These are phyloP conservation scores for Chaetomiaceae sp. DNA, from an alignment of 2,329 filamentous ascomycete species.

Conservation along the genomic window DNA sequence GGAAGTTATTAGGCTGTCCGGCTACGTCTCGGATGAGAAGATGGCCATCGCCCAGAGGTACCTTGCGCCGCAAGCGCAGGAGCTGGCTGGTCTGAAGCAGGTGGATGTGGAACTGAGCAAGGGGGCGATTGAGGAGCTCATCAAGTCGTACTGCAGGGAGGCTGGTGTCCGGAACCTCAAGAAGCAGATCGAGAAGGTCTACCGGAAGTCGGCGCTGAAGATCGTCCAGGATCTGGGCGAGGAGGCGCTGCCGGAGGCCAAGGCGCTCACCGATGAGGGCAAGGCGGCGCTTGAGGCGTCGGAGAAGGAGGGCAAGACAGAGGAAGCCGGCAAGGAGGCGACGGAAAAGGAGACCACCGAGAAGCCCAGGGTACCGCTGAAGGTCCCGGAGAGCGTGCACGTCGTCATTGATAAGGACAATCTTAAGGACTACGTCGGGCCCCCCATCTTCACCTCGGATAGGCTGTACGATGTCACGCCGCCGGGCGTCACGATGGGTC, in stretches of 20 bases:
- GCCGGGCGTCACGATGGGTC: conserved; percentile 91
- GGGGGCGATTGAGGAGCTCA: conserved; percentile 89
- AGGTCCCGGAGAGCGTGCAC: conserved; percentile 82
- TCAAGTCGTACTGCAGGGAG: conserved; percentile 97
- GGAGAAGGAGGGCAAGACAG: conserved; percentile 43
- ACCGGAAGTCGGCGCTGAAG: conserved; percentile 93
- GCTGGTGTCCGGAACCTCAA: conserved; percentile 96
- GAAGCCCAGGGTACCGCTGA: conserved; percentile 67
- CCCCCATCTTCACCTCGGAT: conserved; percentile 92
- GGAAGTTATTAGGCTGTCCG: conserved; percentile 94
- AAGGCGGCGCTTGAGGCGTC: conserved; percentile 70
- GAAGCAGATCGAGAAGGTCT: conserved; percentile 99
- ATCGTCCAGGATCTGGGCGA: conserved; percentile 94
- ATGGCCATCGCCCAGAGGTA: conserved; percentile 96
- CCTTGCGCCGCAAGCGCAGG: conserved; percentile 88
- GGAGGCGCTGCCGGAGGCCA: conserved; percentile 71
- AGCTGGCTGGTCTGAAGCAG: conserved; percentile 82
- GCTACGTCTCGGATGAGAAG: conserved; percentile 97
- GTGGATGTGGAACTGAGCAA: conserved; percentile 84
- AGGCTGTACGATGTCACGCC: conserved; percentile 91
- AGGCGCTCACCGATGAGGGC: conserved; percentile 79
- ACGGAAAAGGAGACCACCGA: conserved; percentile 63
- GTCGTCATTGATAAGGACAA: conserved; percentile 84
- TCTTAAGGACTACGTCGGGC: conserved; percentile 93
- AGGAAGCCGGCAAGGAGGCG: conserved; percentile 23